Evolutionary conservation across 306 rosid species (phyloP).

Genomic region (Acacia crassicarpa): DNA sequence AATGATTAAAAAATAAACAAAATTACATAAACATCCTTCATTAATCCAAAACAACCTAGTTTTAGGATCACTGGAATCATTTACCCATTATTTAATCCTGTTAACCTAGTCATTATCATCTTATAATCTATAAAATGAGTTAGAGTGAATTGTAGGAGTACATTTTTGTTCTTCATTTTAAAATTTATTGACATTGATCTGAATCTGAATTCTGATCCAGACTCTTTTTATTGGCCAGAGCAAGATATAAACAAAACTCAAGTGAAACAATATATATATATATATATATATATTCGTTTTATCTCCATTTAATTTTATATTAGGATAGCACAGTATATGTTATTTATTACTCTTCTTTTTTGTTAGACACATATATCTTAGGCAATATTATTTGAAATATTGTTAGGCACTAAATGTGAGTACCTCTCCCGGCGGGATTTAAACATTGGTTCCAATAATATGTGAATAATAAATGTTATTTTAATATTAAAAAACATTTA

Average conservation of each 20-base stretch:
- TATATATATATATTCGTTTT: no score
- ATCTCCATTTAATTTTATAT: not conserved
- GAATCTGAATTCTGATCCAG: not conserved
- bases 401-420: no score
- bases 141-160: not conserved
- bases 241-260: not conserved
- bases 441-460: no score
- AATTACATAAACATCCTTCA: no score
- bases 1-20: no score
- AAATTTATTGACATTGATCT: not conserved
- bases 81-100: no score
- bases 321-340: not conserved
- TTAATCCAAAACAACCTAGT: no score
- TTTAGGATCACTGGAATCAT: no score
- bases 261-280: no score
- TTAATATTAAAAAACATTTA: not conserved
- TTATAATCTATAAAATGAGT: not conserved
- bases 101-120: no score
- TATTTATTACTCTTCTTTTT: not conserved
- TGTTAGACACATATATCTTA: no score
- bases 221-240: not conserved
- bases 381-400: rapidly evolving
- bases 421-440: no score
- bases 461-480: not conserved
- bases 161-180: not conserved